These are phyloP conservation scores for Ampelocalamus luodianensis DNA, from an alignment of 176 grass and related monocot species.

Conservation along the genomic window DNA sequence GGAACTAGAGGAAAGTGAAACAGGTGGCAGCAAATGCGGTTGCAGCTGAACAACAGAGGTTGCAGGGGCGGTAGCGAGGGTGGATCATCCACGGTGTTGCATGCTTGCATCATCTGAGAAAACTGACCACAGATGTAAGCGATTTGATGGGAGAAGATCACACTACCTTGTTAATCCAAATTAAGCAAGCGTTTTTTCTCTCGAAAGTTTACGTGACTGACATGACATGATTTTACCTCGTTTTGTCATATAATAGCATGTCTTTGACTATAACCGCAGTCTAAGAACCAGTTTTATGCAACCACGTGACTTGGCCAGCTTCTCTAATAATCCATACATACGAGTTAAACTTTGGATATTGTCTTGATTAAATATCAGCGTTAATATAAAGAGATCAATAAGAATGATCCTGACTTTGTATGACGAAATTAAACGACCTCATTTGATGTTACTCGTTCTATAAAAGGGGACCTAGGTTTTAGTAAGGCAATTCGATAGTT, in stretches of 20 bases:
- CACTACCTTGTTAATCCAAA: neutral
- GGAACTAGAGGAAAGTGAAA: neutral
- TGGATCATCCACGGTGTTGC: slow-evolving; percentile 27
- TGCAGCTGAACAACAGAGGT: neutral
- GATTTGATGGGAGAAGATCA: neutral
- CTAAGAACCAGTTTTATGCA: no score
- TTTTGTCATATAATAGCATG: neutral
- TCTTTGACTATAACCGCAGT: no score
- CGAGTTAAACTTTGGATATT: no score
- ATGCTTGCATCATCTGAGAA: neutral
- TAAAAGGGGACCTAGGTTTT: no score
- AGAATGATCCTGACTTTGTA: neutral
- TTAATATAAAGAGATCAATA: neutral
- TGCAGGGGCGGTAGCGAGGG: neutral
- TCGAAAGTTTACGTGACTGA: no score
- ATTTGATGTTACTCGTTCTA: neutral
- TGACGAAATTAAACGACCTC: neutral
- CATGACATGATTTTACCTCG: neutral
- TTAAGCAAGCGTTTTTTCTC: neutral
- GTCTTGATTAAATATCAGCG: neutral
- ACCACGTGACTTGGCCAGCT: no score
- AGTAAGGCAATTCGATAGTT: no score
- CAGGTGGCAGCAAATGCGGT: slow-evolving; percentile 24
- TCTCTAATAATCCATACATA: no score
- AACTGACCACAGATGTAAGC: slow-evolving; percentile 13